Base-by-base conservation (phyloP, 169 alveolate genomes). In the Sarcocystis neurona region DNA sequence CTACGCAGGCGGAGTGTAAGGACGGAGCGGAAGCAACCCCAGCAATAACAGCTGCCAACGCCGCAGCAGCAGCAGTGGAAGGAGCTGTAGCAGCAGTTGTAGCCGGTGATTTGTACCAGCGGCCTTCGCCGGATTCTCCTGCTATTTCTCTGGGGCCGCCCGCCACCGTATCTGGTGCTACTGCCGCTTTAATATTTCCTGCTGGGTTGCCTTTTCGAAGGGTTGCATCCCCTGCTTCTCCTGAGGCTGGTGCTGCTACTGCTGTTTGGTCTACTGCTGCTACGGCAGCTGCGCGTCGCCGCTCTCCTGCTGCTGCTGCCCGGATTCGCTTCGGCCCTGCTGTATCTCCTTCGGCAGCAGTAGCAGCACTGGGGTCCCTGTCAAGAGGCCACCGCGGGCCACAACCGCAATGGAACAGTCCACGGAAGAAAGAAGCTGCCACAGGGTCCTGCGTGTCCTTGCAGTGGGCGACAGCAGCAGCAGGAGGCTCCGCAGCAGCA, bases 231-330 rank as follows among this genome's bases (percentile, higher is more conserved):
- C 43, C 77, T 20, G 77, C 77, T 63, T 30, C 77, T 63, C 43
- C 77, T 10, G 77, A 30, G 20, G 27, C 34, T 63, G 77, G 43
- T 63, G 77, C 77, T 63, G 77, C 77, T 63, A 39, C 27, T 63
- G 77, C 77, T 63, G 77, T 39, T 63, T 18, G 43, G 20, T 30
- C 34, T 63, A 39, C 77, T 20, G 77, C 77, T 63, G 6, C 34
- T 20, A 39, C 77, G 20, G 6, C 77, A 27, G 77, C 34, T 63
- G 6, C 77, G 20, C 8, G 43, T 63, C 43, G 43, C 30, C 8
- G 43, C 30, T 12, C 77, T 63, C 8, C 77, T 5, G 34, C 77
- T 63, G 6, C 34, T 63, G 6, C 77, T 63, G 77, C 77, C 30
- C 43, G 43, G 20, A 5, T 39, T 63, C 43, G 41, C 30, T 15